These are phyloP conservation scores for Trichoderma hamatum DNA, from an alignment of 2,329 filamentous ascomycete species.

Conservation along the genomic window DNA sequence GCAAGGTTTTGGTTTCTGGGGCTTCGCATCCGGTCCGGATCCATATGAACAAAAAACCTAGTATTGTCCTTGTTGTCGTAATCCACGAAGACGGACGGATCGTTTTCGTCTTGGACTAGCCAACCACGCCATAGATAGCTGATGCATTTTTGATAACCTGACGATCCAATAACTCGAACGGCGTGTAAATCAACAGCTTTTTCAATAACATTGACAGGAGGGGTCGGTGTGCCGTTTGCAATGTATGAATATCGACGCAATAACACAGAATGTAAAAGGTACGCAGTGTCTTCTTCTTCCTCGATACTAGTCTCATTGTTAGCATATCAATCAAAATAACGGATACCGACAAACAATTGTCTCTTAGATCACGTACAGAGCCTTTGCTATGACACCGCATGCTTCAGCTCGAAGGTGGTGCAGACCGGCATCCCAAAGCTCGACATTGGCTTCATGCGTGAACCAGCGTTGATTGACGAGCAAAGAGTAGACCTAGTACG, in stretches of 20 bases:
- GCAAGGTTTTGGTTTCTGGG: slow-evolving; percentile 91
- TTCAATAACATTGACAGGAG: slow-evolving; percentile 86
- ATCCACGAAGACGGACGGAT: slow-evolving; percentile 85
- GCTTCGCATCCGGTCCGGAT: slow-evolving; percentile 91
- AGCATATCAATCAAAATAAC: background rate
- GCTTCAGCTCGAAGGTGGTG: slow-evolving; percentile 78
- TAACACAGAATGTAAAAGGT: slow-evolving; percentile 78
- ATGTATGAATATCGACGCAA: slow-evolving; percentile 88
- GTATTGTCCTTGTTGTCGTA: slow-evolving; percentile 82
- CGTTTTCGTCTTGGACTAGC: slow-evolving; percentile 93
- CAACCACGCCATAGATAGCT: slow-evolving; percentile 91
- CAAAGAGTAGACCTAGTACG: slow-evolving; percentile 67
- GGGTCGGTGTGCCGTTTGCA: slow-evolving; percentile 69
- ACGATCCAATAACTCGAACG: slow-evolving; percentile 82
- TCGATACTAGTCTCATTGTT: slow-evolving; percentile 66
- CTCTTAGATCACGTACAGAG: slow-evolving; percentile 50
- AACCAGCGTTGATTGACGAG: slow-evolving; percentile 76
- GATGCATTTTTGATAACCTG: slow-evolving; percentile 95
- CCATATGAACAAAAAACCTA: slow-evolving; percentile 78
- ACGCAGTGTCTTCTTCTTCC: slow-evolving; percentile 74
- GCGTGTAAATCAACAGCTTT: slow-evolving; percentile 92
- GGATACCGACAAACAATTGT: background rate
- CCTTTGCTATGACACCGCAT: slow-evolving; percentile 90
- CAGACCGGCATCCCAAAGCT: slow-evolving; percentile 91
- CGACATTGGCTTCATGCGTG: slow-evolving; percentile 72